Evolutionary conservation across 2,329 filamentous ascomycete genomes (phyloP).

Genomic region (Ophiostoma ulmi): DNA sequence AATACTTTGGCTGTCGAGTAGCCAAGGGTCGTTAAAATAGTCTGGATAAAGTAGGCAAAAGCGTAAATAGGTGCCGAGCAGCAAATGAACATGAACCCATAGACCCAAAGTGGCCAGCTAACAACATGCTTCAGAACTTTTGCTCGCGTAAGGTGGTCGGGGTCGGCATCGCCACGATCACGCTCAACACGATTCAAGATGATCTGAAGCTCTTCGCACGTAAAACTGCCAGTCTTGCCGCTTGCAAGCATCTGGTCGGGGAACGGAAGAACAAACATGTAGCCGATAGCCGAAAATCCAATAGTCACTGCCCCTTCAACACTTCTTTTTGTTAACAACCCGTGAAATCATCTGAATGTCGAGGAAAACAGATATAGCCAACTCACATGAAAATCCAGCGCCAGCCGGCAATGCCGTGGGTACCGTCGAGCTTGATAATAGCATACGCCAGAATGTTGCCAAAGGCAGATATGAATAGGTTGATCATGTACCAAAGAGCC

Average conservation of each 20-base stretch:
- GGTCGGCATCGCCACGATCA: background rate
- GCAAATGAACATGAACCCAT: slow-evolving; percentile 56
- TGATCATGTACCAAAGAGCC: slow-evolving; percentile 33
- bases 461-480: slow-evolving; percentile 32
- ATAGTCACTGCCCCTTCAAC: slow-evolving; percentile 29
- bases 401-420: slow-evolving; percentile 32
- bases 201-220: background rate
- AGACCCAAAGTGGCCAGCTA: slow-evolving; percentile 58
- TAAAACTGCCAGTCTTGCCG: background rate
- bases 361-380: background rate
- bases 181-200: background rate
- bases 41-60: slow-evolving; percentile 71
- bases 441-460: slow-evolving; percentile 31
- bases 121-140: slow-evolving; percentile 44
- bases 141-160: slow-evolving; percentile 37
- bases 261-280: background rate
- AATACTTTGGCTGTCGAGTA: slow-evolving; percentile 28
- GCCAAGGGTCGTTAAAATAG: slow-evolving; percentile 53
- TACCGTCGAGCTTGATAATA: slow-evolving; percentile 40
- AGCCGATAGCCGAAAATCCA: background rate
- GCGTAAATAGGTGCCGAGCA: slow-evolving; percentile 68
- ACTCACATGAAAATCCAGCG: background rate
- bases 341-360: background rate
- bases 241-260: background rate
- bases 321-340: background rate